These are phyloP conservation scores for Monosporascus sp. DNA, from an alignment of 2,329 filamentous ascomycete genomes.

Conservation along the genomic window DNA sequence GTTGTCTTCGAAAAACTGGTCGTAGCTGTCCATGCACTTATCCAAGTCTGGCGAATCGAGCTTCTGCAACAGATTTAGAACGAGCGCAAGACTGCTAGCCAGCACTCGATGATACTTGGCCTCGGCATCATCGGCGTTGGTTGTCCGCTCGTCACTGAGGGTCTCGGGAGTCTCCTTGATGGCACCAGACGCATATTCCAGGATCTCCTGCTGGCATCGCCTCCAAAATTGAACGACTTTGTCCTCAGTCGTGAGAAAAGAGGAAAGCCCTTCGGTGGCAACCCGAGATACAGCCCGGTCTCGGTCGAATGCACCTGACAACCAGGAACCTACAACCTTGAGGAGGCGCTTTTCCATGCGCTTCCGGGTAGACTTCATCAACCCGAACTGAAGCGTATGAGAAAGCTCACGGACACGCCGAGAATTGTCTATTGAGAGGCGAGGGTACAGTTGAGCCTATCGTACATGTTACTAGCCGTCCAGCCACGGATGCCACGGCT, in stretches of 20 bases:
- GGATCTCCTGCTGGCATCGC: slow-evolving; percentile 72
- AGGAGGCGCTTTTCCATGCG: slow-evolving; percentile 77
- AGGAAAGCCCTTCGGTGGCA: slow-evolving; percentile 70
- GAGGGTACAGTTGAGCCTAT: slow-evolving; percentile 80
- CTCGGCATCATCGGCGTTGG: slow-evolving; percentile 77
- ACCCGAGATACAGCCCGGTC: slow-evolving; percentile 71
- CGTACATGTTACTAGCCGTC: slow-evolving; percentile 13
- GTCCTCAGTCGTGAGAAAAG: slow-evolving; percentile 72
- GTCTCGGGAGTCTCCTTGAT: slow-evolving; percentile 75
- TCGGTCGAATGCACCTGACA: slow-evolving; percentile 81
- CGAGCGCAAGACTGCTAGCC: slow-evolving; percentile 48
- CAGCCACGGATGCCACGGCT: not conserved
- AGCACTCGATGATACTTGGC: slow-evolving; percentile 79
- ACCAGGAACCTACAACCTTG: slow-evolving; percentile 79
- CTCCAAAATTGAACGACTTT: slow-evolving; percentile 75
- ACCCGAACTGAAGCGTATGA: slow-evolving; percentile 64
- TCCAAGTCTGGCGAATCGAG: slow-evolving; percentile 47
- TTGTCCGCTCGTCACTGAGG: slow-evolving; percentile 82
- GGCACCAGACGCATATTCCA: slow-evolving; percentile 77
- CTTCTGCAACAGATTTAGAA: slow-evolving; percentile 47
- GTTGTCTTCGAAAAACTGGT: slow-evolving; percentile 61
- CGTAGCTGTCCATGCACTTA: slow-evolving; percentile 58
- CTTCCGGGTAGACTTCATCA: slow-evolving; percentile 64
- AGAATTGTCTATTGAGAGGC: slow-evolving; percentile 83
- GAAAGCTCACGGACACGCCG: slow-evolving; percentile 83